Conservation (phyloP, 305 asterid species). For the Fraxinus nigra region DNA sequence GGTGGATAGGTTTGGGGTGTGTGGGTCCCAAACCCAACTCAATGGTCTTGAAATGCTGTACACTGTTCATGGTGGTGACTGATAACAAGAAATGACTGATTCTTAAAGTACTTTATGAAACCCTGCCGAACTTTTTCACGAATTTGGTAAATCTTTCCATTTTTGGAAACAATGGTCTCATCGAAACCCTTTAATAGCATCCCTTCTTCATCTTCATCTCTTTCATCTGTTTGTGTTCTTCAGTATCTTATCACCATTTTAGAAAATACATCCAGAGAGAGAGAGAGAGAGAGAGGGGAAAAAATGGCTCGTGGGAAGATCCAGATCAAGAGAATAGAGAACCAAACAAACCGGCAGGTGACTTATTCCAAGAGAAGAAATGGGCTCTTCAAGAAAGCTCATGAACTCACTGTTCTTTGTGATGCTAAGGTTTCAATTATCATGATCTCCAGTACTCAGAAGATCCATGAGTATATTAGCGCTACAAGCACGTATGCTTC, state of each 20-base stretch:
- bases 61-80: conserved; percentile 32
- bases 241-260: conserved; percentile 30
- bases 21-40: neutral
- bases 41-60: neutral
- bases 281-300: neutral
- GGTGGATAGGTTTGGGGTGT: neutral
- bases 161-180: conserved; percentile 31
- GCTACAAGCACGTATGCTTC: conserved; percentile 49
- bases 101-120: conserved; percentile 51
- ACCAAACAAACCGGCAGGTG: conserved; percentile 88
- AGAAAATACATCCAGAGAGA: neutral
- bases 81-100: conserved; percentile 46
- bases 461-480: conserved; percentile 90
- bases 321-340: conserved; percentile 94
- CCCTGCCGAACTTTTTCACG: conserved; percentile 44
- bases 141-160: conserved; percentile 43
- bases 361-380: conserved; percentile 93
- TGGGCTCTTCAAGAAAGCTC: conserved; percentile 91
- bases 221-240: neutral
- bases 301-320: conserved; percentile 91
- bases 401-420: conserved; percentile 86
- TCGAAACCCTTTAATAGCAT: conserved; percentile 15
- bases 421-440: conserved; percentile 84
- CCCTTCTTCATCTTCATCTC: conserved; percentile 1
- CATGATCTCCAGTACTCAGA: conserved; percentile 77